Conservation (phyloP, 1,139 yeast genomes). For the Yamadazyma siamensis region DNA sequence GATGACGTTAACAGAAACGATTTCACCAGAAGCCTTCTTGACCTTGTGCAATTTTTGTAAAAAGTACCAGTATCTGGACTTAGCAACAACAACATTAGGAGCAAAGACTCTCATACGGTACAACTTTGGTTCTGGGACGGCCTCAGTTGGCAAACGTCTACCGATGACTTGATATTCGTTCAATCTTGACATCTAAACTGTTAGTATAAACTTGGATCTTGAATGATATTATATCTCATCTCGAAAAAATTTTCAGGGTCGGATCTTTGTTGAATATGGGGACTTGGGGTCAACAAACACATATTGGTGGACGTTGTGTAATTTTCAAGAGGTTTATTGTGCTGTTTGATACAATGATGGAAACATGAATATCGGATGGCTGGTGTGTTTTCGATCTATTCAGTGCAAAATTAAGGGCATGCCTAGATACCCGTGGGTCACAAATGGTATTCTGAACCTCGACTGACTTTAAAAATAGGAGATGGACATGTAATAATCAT, state of each 20-base stretch:
- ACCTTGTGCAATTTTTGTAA: constrained; percentile 99
- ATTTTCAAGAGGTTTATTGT: too few species aligned
- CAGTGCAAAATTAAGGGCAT: too few species aligned
- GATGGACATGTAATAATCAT: too few species aligned
- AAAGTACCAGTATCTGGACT: constrained; percentile 99
- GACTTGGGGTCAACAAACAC: too few species aligned
- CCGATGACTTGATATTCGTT: constrained; percentile 99
- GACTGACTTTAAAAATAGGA: too few species aligned
- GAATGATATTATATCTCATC: neutral
- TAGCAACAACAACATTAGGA: constrained; percentile 98
- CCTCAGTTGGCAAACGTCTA: constrained; percentile 99
- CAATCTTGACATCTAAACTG: constrained; percentile 70
- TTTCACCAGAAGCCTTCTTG: constrained; percentile 99
- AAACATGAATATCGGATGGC: too few species aligned
- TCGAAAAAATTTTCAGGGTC: neutral
- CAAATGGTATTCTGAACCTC: too few species aligned
- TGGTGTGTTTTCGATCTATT: too few species aligned
- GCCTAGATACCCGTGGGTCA: too few species aligned
- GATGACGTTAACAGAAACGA: constrained; percentile 88
- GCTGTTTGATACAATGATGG: too few species aligned
- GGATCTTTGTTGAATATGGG: neutral
- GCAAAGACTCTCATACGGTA: constrained; percentile 99
- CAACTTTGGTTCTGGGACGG: constrained; percentile 99
- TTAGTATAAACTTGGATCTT: constrained; percentile 13
- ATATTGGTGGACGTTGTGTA: too few species aligned